Evolutionary conservation across 1,284 basidiomycete genomes (phyloP).

Genomic region (Neolentinus lepideus): DNA sequence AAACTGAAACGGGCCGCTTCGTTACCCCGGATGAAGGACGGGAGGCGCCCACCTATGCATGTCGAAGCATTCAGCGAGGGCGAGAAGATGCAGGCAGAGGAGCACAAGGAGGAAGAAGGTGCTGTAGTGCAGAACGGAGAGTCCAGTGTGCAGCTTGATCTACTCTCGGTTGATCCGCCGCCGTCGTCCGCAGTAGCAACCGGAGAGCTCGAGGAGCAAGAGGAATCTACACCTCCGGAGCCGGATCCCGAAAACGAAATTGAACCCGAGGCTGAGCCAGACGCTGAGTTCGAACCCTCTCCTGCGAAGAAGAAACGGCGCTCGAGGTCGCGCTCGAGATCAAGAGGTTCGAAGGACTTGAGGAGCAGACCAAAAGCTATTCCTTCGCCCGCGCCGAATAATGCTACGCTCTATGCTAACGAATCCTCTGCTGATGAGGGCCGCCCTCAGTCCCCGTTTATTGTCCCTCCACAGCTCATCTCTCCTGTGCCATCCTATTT

Average conservation of each 20-base stretch:
- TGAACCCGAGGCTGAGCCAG: conserved; percentile 4
- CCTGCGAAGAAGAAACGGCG: conserved; percentile 44
- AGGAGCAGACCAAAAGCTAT: conserved; percentile 48
- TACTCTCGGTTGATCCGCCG: not conserved
- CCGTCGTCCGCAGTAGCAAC: not conserved
- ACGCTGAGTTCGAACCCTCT: conserved; percentile 17
- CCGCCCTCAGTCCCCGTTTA: conserved; percentile 26
- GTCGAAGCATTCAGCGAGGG: conserved; percentile 72
- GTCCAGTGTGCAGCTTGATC: not conserved
- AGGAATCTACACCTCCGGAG: not conserved
- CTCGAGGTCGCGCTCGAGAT: conserved; percentile 53
- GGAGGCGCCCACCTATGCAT: conserved; percentile 77
- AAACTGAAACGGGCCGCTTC: conserved; percentile 87
- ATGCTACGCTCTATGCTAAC: conserved; percentile 21
- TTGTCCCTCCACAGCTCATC: conserved; percentile 42
- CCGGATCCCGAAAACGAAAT: conserved; percentile 17
- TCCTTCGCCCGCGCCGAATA: conserved; percentile 31
- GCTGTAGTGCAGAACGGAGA: not conserved
- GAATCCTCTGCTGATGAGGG: conserved; percentile 70
- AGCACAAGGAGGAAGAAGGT: conserved; percentile 16
- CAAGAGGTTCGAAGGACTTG: conserved; percentile 67
- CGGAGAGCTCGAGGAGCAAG: not conserved
- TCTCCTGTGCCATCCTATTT: conserved; percentile 62
- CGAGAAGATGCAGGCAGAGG: conserved; percentile 42
- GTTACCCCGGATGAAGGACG: conserved; percentile 82